Evolutionary conservation across 2,329 filamentous ascomycete species (phyloP).

Genomic region (Phialophora verrucosa): DNA sequence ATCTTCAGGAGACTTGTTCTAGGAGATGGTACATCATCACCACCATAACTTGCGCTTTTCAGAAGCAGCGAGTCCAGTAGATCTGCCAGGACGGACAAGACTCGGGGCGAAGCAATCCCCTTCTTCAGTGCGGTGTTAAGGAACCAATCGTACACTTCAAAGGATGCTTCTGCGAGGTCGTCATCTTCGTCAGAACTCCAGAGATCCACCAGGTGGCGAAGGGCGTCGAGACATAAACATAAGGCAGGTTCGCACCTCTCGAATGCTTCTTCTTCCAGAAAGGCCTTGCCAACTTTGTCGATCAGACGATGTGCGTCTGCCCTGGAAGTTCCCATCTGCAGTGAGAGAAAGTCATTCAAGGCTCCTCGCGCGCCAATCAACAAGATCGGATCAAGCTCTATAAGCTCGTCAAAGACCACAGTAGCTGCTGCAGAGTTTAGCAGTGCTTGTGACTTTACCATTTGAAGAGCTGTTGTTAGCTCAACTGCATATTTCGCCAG

Average conservation of each 20-base stretch:
- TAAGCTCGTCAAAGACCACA: slow-evolving; percentile 29
- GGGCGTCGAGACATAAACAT: slow-evolving; percentile 68
- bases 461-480: slow-evolving; percentile 25
- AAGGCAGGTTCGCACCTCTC: slow-evolving; percentile 77
- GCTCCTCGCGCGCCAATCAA: slow-evolving; percentile 30
- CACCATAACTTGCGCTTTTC: slow-evolving; percentile 69
- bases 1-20: slow-evolving; percentile 77
- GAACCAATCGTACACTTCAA: slow-evolving; percentile 80
- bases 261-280: slow-evolving; percentile 63
- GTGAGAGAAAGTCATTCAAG: slow-evolving; percentile 28
- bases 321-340: slow-evolving; percentile 25
- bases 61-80: slow-evolving; percentile 74
- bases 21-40: slow-evolving; percentile 64
- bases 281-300: slow-evolving; percentile 54
- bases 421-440: slow-evolving; percentile 25
- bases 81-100: slow-evolving; percentile 69
- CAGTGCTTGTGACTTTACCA: slow-evolving; percentile 21
- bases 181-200: slow-evolving; percentile 66
- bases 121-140: slow-evolving; percentile 69
- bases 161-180: slow-evolving; percentile 68
- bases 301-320: slow-evolving; percentile 53
- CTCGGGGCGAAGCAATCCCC: slow-evolving; percentile 70
- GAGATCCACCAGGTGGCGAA: slow-evolving; percentile 66
- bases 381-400: slow-evolving; percentile 26
- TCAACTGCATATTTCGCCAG: slow-evolving; percentile 24